Base-by-base conservation (phyloP, 768 basidiomycete genomes). In the Boletus coccyginus region DNA sequence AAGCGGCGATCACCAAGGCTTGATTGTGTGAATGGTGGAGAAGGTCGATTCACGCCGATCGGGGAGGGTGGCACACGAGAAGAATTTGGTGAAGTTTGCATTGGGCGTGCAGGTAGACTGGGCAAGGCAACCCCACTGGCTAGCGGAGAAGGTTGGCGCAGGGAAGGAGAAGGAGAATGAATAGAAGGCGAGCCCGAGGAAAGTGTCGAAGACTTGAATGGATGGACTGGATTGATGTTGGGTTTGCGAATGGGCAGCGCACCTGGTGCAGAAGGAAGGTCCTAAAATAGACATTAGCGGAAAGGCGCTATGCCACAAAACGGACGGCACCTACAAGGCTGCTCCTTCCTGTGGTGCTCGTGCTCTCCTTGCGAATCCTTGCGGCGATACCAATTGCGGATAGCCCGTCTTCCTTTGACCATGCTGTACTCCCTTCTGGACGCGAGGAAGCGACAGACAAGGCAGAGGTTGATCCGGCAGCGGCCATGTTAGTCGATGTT, bases 331-430 rank as follows among this genome's bases (percentile, higher is more conserved):
- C 10, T 59, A 66, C 70, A 7, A 62, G 47, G 49, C 61, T 65
- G 42, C 74, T 68, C 47, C 75, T 70, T 50, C 68, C 71, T 46
- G 71, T 70, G 52, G 72, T 70, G 36, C 74, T 76, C n/a, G 77
- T 65, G 62, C 82, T 84, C 63, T 84, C 83, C 62, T 64, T 80
- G 53, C 85, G 70, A 11, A 81, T 64, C 40, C 84, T 76, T 19
- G 77, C 69, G 24, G 74, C 75, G 27, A 77, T 58, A 5, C 77
- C 71, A 5, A 75, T 72, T 3, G 66, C 58, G 13, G 68, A 69
- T 33, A 39, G 39, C 21, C 33, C 63, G 19, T 79, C 78, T 35
- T 78, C 78, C 38, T 74, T 70, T 7, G 66, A 71, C 65, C 75
- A 73, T 12, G 67, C 58, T 9, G 73, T 67, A 35, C 72, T 73